Evolutionary conservation across 257 asterid species (phyloP), one percentile per base, ranked within the genome.

Genomic region (Scutellaria barbata): DNA sequence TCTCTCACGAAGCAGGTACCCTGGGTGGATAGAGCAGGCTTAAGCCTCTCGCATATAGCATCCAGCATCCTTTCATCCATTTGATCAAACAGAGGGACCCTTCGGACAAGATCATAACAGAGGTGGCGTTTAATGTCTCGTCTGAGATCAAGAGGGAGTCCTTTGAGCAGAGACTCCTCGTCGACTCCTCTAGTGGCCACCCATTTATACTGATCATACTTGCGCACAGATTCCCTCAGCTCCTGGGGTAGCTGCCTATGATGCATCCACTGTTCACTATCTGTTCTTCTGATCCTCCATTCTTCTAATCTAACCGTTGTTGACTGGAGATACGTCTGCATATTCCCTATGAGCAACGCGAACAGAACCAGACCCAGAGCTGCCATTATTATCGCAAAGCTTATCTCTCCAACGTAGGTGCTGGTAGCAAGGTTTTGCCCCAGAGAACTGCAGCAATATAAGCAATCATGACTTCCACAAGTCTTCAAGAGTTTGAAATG

Each of bases 301-400:
- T 95, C 99, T 77, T 95, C 99, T 81, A 95, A 80, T 80, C 96
- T 74, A 13, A 91, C 91, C 0, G 98, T 91, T 13, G 99, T 89
- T 9, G 98, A 95, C 79, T 95, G 99, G 68, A 95, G 98, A 55
- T 88, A 95, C 1, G 97, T 89, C 99, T 94, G 95, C 98, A 94
- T 94, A 71, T 94, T 94, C 20, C 97, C 97, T 14, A 94, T 91
- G 63, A 94, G 96, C 88, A 94, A 83, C 1, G 91, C 98, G 22
- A 94, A 94, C 47, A 94, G 95, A 77, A 94, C 95, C 7, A 94
- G 86, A 12, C 98, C 98, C 1, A 94, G 85, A 46, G 83, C 77
- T 2, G 97, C 96, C 2, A 89, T 70, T n/a, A 91, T 57, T 71
- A 94, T 87, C 58, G 97, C 97, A 54, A 91, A 89, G 76, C 55